These are phyloP conservation scores for Aspergillus phoenicis DNA, from an alignment of 2,329 filamentous ascomycete genomes.

Conservation along the genomic window DNA sequence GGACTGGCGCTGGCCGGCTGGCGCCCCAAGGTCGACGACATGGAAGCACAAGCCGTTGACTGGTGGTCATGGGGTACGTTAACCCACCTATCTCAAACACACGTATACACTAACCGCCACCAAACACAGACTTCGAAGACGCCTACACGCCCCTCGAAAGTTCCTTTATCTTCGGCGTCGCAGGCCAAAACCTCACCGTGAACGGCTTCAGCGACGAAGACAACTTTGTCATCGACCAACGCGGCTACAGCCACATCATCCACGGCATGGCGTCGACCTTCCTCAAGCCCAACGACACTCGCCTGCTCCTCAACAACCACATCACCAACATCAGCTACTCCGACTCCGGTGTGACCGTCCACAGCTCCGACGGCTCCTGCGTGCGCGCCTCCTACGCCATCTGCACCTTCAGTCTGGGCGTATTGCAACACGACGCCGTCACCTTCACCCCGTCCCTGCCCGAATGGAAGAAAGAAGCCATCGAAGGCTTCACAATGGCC, in stretches of 20 bases:
- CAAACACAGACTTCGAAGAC: slow-evolving; percentile 57
- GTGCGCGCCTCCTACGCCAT: slow-evolving; percentile 64
- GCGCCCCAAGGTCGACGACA: slow-evolving; percentile 58
- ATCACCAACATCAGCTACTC: slow-evolving; percentile 60
- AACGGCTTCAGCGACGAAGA: slow-evolving; percentile 64
- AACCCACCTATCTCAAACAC: neutral
- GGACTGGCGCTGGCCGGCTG: slow-evolving; percentile 62
- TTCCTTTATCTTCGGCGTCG: slow-evolving; percentile 58
- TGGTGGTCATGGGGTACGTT: slow-evolving; percentile 49
- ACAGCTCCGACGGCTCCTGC: slow-evolving; percentile 58
- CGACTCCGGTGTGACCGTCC: slow-evolving; percentile 55
- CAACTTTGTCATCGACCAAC: slow-evolving; percentile 62
- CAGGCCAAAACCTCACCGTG: slow-evolving; percentile 61
- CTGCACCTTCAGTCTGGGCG: slow-evolving; percentile 68
- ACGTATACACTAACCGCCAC: neutral
- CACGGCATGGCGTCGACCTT: slow-evolving; percentile 61
- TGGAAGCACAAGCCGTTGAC: slow-evolving; percentile 62
- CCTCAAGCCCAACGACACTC: slow-evolving; percentile 56
- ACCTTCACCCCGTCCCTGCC: slow-evolving; percentile 62
- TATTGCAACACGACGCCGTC: slow-evolving; percentile 64
- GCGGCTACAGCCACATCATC: slow-evolving; percentile 63
- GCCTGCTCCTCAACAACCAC: slow-evolving; percentile 61
- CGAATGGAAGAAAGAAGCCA: slow-evolving; percentile 64
- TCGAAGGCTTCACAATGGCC: slow-evolving; percentile 66
- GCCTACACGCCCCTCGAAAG: slow-evolving; percentile 59